These are phyloP conservation scores for Geranium brycei DNA, from an alignment of 345 rosid genomes.

Conservation along the genomic window DNA sequence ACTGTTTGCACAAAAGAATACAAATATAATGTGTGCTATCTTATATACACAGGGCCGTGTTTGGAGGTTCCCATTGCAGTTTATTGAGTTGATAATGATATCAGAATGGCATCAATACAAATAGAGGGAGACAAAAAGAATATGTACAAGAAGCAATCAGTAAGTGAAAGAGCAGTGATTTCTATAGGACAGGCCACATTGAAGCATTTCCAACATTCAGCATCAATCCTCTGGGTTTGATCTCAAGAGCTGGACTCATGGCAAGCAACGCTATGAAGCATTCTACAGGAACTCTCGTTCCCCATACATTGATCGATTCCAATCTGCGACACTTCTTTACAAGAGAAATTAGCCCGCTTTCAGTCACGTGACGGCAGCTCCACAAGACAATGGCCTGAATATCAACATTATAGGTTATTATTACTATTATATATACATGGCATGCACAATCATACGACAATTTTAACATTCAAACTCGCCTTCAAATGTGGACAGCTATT, in stretches of 20 bases:
- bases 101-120: slow-evolving; percentile 1
- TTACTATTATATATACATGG: too few relatives aligned
- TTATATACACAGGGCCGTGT: neutral
- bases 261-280: slow-evolving; percentile 51
- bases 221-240: slow-evolving; percentile 37
- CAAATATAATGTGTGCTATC: neutral
- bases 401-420: neutral
- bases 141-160: neutral
- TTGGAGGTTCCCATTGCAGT: neutral
- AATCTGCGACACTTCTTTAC: slow-evolving; percentile 61
- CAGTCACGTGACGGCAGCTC: slow-evolving; percentile 90
- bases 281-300: slow-evolving; percentile 61
- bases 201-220: slow-evolving; percentile 17
- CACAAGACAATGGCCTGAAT: slow-evolving; percentile 58
- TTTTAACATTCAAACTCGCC: slow-evolving; percentile 21
- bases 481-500: slow-evolving; percentile 59
- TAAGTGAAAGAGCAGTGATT: too few relatives aligned
- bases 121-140: neutral
- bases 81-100: neutral
- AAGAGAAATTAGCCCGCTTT: slow-evolving; percentile 47
- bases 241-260: slow-evolving; percentile 57
- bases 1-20: neutral
- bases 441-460: too few relatives aligned
- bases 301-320: slow-evolving; percentile 71
- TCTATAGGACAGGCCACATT: slow-evolving; percentile 33